Evolutionary conservation across 2,329 filamentous ascomycete genomes (phyloP).

Genomic region (Penicillium freii): DNA sequence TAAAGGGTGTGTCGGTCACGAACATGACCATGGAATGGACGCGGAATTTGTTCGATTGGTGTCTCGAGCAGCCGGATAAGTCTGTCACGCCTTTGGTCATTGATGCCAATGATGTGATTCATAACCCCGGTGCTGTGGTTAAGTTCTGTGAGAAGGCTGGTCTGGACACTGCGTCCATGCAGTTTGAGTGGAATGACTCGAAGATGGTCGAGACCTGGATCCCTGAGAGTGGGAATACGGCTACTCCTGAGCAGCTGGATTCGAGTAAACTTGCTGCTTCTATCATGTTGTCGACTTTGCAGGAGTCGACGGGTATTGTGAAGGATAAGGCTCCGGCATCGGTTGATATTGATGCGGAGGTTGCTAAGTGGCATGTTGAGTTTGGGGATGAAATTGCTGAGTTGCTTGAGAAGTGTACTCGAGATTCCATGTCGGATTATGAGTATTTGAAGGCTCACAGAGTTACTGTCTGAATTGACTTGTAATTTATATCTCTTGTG

Average conservation of each 20-base stretch:
- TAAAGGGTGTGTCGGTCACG: slow-evolving; percentile 9
- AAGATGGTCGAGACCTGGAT: slow-evolving; percentile 9
- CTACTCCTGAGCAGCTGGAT: not conserved
- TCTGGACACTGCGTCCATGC: slow-evolving; percentile 28
- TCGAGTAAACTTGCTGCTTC: not conserved
- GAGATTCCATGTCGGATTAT: slow-evolving; percentile 42
- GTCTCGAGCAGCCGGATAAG: slow-evolving; percentile 18
- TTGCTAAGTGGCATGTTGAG: slow-evolving; percentile 38
- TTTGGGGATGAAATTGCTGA: slow-evolving; percentile 31
- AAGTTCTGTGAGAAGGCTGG: slow-evolving; percentile 29
- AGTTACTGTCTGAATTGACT: slow-evolving; percentile 7
- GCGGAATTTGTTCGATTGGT: slow-evolving; percentile 38
- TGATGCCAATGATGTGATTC: slow-evolving; percentile 41
- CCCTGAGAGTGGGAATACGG: not conserved
- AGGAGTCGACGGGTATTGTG: slow-evolving; percentile 34
- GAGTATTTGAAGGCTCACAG: slow-evolving; percentile 35
- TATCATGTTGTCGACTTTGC: slow-evolving; percentile 32
- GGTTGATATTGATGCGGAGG: slow-evolving; percentile 31
- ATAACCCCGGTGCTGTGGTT: slow-evolving; percentile 25
- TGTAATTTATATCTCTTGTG: not conserved
- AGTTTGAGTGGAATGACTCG: slow-evolving; percentile 33
- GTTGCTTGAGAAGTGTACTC: slow-evolving; percentile 29
- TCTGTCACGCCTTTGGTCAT: slow-evolving; percentile 29
- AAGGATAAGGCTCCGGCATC: slow-evolving; percentile 30
- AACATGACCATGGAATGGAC: slow-evolving; percentile 31